A percentile compares a stretch with the other conserved stretches of the same genome.
phyloP scores from a whole-genome alignment of 306 rosid genomes.

The Echinosophora koreensis region DNA sequence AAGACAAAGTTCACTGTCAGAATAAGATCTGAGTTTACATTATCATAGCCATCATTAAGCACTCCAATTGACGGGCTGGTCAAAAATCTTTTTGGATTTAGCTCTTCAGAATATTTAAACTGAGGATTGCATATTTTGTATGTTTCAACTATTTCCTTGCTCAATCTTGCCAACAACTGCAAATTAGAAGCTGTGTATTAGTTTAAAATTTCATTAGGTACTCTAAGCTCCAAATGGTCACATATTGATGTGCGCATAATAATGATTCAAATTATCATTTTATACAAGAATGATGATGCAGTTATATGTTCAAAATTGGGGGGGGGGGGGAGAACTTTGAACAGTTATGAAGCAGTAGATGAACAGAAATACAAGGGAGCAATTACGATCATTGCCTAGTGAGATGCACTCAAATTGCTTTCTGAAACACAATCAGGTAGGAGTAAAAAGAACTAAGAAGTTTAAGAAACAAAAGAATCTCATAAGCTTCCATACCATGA shows the following conservation, averaged over 20 bases:
- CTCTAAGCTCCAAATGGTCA: constrained; percentile 43
- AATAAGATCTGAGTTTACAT: constrained; percentile 92
- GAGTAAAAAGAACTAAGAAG: no score
- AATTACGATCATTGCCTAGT: background rate
- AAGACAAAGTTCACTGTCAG: constrained; percentile 82
- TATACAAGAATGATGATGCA: constrained; percentile 27
- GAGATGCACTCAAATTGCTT: background rate
- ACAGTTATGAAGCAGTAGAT: background rate
- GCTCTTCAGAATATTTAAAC: constrained; percentile 92
- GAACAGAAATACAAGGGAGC: background rate
- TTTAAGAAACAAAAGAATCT: no score
- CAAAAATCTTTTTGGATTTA: constrained; percentile 90
- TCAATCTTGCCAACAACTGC: constrained; percentile 91
- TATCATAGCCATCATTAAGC: constrained; percentile 92
- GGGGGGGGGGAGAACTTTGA: background rate
- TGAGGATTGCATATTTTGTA: constrained; percentile 89
- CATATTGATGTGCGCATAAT: constrained; percentile 8
- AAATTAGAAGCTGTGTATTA: constrained; percentile 54
- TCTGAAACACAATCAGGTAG: no score
- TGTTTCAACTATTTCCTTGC: constrained; percentile 89
- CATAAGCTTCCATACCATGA: no score
- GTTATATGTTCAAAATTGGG: background rate
- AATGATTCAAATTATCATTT: constrained; percentile 17
- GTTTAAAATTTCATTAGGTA: constrained; percentile 24
- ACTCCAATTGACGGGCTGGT: constrained; percentile 93